These are phyloP conservation scores for Vitis cinerea DNA, from an alignment of 164 flowering plant genomes.

Conservation along the genomic window DNA sequence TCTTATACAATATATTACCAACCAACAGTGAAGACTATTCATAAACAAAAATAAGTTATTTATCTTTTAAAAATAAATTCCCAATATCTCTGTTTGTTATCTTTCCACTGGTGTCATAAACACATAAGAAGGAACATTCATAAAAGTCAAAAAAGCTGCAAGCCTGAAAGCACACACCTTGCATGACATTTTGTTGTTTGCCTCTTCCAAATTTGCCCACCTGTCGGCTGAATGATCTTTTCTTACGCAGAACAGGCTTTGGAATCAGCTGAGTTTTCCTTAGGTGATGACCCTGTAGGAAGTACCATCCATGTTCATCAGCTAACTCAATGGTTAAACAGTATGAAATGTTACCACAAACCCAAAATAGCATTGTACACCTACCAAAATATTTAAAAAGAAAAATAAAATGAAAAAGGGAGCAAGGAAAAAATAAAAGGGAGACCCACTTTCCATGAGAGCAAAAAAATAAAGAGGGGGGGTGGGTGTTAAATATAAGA, in stretches of 20 bases:
- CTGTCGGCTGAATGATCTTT: constrained; percentile 60
- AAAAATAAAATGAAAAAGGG: background rate
- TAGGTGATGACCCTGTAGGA: constrained; percentile 46
- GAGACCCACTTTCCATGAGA: too few species aligned
- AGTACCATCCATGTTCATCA: constrained; percentile 14
- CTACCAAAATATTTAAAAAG: background rate
- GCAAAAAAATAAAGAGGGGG: too few species aligned
- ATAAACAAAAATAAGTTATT: too few species aligned
- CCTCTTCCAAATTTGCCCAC: constrained; percentile 45
- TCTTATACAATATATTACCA: too few species aligned
- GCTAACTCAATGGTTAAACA: background rate
- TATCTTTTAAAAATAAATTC: too few species aligned
- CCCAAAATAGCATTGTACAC: background rate
- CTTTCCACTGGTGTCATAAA: too few species aligned
- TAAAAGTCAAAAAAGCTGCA: too few species aligned
- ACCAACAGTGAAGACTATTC: too few species aligned
- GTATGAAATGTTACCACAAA: background rate
- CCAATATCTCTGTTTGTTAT: too few species aligned
- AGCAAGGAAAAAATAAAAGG: too few species aligned
- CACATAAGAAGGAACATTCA: too few species aligned
- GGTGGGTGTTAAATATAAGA: too few species aligned
- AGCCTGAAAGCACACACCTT: constrained; percentile 34
- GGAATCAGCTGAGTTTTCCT: constrained; percentile 45
- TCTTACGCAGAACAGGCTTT: constrained; percentile 56
- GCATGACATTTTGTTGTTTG: constrained; percentile 37